Conservation (phyloP, 2,329 filamentous ascomycete genomes). For the Aureobasidium vineae region DNA sequence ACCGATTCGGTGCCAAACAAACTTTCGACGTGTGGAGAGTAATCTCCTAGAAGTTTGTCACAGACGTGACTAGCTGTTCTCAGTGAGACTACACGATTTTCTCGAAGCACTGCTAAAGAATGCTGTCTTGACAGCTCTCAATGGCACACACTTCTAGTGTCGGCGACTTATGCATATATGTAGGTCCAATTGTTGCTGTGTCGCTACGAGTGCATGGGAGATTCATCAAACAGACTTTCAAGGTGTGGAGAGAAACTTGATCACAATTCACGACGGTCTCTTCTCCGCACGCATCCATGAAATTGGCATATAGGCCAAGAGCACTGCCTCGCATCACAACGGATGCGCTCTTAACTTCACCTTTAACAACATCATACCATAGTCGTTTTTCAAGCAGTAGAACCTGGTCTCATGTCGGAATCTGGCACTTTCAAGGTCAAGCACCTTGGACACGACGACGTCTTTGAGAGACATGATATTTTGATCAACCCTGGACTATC, state of each 20-base stretch:
- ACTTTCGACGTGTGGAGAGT: constrained; percentile 13
- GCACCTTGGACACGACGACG: not conserved
- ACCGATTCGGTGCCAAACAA: constrained; percentile 8
- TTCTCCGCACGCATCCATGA: constrained; percentile 1
- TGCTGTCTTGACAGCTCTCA: not conserved
- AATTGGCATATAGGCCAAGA: constrained; percentile 13
- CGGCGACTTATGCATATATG: not conserved
- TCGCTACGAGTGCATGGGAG: not conserved
- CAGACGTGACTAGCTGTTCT: not conserved
- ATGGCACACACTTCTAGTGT: not conserved
- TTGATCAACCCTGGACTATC: not conserved
- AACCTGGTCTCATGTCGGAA: not conserved
- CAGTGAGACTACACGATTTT: no score
- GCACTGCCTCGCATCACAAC: constrained; percentile 7
- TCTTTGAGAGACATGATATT: not conserved
- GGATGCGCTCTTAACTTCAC: not conserved
- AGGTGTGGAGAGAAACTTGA: constrained; percentile 6
- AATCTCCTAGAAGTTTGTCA: not conserved
- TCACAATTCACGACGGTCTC: not conserved
- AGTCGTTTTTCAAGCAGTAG: not conserved
- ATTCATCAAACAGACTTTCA: constrained; percentile 8
- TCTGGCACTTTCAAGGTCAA: not conserved
- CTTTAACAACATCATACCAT: not conserved
- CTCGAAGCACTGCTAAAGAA: not conserved
- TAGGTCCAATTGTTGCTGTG: not conserved